Percentiles rank a stretch among this genome's conserved stretches.
Evolutionary conservation across 345 rosid species (phyloP).

Genomic region (Aethionema arabicum): DNA sequence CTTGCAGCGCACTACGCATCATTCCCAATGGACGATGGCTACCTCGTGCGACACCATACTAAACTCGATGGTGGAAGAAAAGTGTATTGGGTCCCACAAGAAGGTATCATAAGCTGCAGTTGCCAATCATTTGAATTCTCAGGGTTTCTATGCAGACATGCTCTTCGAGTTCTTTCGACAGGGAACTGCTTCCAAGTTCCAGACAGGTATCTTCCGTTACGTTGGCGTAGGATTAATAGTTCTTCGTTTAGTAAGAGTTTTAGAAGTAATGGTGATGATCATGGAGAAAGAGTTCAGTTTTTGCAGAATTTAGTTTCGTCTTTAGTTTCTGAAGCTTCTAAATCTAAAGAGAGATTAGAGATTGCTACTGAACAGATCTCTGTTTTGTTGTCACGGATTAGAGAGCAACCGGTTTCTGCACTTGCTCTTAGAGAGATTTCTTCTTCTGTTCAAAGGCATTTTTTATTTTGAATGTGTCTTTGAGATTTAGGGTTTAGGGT

Average conservation of each 20-base stretch:
- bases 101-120: conserved; percentile 87
- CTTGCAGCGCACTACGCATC: conserved; percentile 95
- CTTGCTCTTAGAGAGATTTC: conserved; percentile 31
- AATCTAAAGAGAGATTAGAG: conserved; percentile 83
- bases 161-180: conserved; percentile 87
- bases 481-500: too few species aligned
- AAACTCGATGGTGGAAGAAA: conserved; percentile 89
- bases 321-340: conserved; percentile 67
- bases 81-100: conserved; percentile 87
- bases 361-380: conserved; percentile 77
- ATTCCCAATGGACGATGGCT: conserved; percentile 79
- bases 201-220: conserved; percentile 75
- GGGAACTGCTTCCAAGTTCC: conserved; percentile 95
- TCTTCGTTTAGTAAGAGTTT: conserved; percentile 47
- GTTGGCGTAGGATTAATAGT: conserved; percentile 77
- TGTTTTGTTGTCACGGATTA: conserved; percentile 63
- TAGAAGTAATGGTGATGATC: conserved; percentile 47
- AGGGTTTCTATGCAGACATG: conserved; percentile 92
- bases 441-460: conserved; percentile 28
- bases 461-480: conserved; percentile 16
- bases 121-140: conserved; percentile 94
- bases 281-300: conserved; percentile 67
- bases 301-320: conserved; percentile 72
- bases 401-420: conserved; percentile 63
- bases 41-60: conserved; percentile 90